phyloP scores from a whole-genome alignment of 2,329 filamentous ascomycete species.

The Nemania sp. region DNA sequence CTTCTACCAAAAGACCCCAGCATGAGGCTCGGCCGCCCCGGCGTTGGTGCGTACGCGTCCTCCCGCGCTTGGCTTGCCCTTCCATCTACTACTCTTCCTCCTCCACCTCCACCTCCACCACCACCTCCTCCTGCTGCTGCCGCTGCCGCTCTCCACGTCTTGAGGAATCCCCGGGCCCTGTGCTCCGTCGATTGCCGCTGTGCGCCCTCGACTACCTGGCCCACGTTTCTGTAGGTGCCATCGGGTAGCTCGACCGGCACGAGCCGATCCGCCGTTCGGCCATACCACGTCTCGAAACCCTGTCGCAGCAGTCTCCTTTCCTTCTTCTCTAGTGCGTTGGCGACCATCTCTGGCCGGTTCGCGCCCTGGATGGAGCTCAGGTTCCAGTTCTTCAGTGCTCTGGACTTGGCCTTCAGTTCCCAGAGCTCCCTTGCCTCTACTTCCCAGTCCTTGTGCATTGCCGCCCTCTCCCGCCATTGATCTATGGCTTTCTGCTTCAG shows the following conservation, averaged over 20 bases:
- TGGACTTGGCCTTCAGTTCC: constrained; percentile 31
- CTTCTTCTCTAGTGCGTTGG: constrained; percentile 39
- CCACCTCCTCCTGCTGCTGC: too few species aligned
- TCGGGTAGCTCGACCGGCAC: constrained; percentile 35
- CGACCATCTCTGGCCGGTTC: constrained; percentile 38
- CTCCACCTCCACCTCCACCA: too few species aligned
- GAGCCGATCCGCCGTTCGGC: constrained; percentile 36
- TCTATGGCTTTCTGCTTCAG: constrained; percentile 34
- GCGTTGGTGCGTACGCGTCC: constrained; percentile 38
- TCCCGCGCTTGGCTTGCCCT: constrained; percentile 22
- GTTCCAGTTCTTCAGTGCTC: constrained; percentile 40
- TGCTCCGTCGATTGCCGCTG: constrained; percentile 30
- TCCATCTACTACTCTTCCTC: too few species aligned
- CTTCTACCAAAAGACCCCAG: constrained; percentile 34
- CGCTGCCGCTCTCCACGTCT: constrained; percentile 34
- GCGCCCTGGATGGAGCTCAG: constrained; percentile 38
- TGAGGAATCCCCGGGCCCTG: constrained; percentile 31
- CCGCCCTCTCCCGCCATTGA: constrained; percentile 34
- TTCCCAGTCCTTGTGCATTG: constrained; percentile 27
- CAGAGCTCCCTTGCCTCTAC: constrained; percentile 34
- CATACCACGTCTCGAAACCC: constrained; percentile 40
- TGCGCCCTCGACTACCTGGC: constrained; percentile 33
- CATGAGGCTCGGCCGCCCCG: constrained; percentile 40
- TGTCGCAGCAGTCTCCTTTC: constrained; percentile 36
- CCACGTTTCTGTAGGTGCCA: constrained; percentile 33